phyloP scores from a whole-genome alignment of 2,329 filamentous ascomycete species.

The Penicillium palitans region DNA sequence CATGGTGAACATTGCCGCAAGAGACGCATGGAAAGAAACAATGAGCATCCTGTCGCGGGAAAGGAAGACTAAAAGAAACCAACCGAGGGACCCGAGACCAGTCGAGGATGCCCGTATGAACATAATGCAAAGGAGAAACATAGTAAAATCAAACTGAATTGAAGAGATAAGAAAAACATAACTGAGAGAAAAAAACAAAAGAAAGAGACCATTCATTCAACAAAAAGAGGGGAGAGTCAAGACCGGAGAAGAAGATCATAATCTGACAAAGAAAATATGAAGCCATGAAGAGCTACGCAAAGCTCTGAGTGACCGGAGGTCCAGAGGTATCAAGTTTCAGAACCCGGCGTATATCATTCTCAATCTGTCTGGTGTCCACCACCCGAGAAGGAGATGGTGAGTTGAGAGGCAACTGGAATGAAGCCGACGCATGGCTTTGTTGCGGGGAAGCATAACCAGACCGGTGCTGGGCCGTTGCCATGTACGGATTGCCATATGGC shows the following conservation, averaged over 20 bases:
- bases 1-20: slow-evolving; percentile 18
- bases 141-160: slow-evolving; percentile 15
- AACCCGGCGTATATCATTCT: slow-evolving; percentile 51
- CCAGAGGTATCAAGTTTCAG: slow-evolving; percentile 45
- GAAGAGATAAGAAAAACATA: slow-evolving; percentile 6
- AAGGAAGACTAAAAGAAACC: slow-evolving; percentile 16
- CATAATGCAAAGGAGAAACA: slow-evolving; percentile 16
- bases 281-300: background rate
- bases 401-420: slow-evolving; percentile 23
- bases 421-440: slow-evolving; percentile 25
- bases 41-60: slow-evolving; percentile 17
- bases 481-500: slow-evolving; percentile 26
- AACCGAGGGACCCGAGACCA: slow-evolving; percentile 22
- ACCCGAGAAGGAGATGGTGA: slow-evolving; percentile 29
- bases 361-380: slow-evolving; percentile 47
- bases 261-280: background rate
- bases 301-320: slow-evolving; percentile 37
- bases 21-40: slow-evolving; percentile 10
- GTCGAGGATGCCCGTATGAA: slow-evolving; percentile 23
- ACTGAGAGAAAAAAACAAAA: slow-evolving; percentile 5
- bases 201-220: background rate
- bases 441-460: slow-evolving; percentile 25
- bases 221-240: slow-evolving; percentile 3
- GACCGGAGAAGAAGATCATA: background rate
- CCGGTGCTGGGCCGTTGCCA: slow-evolving; percentile 13